Evolutionary conservation across 345 rosid species (phyloP).

Genomic region (Eucalyptus shirleyi): DNA sequence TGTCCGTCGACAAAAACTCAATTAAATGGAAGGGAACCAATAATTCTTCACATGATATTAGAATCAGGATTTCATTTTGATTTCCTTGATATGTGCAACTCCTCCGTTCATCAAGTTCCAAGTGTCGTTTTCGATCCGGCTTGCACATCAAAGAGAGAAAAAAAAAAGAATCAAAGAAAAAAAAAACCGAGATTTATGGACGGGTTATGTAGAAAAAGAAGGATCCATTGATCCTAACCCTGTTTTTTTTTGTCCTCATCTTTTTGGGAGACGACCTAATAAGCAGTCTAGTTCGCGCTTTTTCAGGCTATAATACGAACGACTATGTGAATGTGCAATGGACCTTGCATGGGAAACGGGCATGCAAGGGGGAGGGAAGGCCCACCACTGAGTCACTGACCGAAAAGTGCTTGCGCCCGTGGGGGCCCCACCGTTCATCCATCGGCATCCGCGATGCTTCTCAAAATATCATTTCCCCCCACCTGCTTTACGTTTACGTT

Average conservation of each 20-base stretch:
- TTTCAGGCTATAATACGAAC: not conserved
- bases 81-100: not conserved
- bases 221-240: not conserved
- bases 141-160: accelerated
- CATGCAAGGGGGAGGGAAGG: accelerated
- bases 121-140: not conserved
- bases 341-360: not conserved
- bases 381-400: not conserved
- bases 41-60: not conserved
- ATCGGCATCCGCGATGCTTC: not conserved
- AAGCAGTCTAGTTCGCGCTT: not conserved
- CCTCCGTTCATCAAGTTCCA: not conserved
- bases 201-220: not conserved
- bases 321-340: not conserved
- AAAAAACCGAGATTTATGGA: not conserved
- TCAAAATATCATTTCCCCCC: not conserved
- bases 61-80: accelerated
- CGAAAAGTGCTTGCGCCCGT: not conserved
- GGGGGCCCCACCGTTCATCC: not conserved
- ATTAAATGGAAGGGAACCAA: not conserved
- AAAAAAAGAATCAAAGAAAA: not conserved
- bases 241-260: not conserved
- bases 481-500: not conserved
- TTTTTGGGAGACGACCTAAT: not conserved
- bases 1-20: accelerated